Percentiles rank a stretch among this genome's conserved stretches.
Evolutionary conservation across 2,329 filamentous ascomycete genomes (phyloP).

Genomic region (Talaromyces albobiverticillius): DNA sequence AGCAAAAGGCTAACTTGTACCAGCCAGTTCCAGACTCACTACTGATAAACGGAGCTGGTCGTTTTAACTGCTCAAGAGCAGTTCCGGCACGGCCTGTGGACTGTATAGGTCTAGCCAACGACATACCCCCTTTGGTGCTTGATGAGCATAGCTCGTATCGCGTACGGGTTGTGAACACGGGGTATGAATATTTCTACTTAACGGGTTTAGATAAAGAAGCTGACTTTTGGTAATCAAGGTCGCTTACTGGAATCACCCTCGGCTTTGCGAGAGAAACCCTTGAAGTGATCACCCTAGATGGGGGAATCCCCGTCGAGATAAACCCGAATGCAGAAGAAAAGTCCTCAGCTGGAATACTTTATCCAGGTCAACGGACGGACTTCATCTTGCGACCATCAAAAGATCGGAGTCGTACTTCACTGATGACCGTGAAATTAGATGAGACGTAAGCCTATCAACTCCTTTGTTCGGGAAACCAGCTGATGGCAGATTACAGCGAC

Average conservation of each 20-base stretch:
- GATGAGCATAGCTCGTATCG: conserved; percentile 28
- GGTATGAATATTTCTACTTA: conserved; percentile 24
- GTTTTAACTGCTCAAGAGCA: conserved; percentile 46
- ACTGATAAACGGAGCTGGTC: conserved; percentile 47
- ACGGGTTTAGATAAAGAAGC: background rate
- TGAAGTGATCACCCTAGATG: conserved; percentile 41
- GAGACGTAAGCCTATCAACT: conserved; percentile 28
- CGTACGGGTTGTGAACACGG: conserved; percentile 45
- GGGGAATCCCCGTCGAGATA: conserved; percentile 32
- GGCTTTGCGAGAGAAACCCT: conserved; percentile 29
- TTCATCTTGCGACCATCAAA: conserved; percentile 29
- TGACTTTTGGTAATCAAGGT: conserved; percentile 20
- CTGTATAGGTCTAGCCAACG: conserved; percentile 29
- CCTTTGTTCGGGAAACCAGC: background rate
- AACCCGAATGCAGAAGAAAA: conserved; percentile 17
- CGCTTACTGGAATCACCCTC: conserved; percentile 41
- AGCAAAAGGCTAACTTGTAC: background rate
- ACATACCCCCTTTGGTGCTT: conserved; percentile 25
- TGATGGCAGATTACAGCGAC: conserved; percentile 26
- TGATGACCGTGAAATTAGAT: conserved; percentile 34
- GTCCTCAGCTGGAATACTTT: conserved; percentile 39
- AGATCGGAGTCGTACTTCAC: conserved; percentile 13
- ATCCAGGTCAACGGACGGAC: conserved; percentile 47
- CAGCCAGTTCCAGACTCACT: conserved; percentile 50
- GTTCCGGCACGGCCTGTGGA: conserved; percentile 46